Conservation (phyloP, 1,139 yeast species). For the Kodamaea fungicola region DNA sequence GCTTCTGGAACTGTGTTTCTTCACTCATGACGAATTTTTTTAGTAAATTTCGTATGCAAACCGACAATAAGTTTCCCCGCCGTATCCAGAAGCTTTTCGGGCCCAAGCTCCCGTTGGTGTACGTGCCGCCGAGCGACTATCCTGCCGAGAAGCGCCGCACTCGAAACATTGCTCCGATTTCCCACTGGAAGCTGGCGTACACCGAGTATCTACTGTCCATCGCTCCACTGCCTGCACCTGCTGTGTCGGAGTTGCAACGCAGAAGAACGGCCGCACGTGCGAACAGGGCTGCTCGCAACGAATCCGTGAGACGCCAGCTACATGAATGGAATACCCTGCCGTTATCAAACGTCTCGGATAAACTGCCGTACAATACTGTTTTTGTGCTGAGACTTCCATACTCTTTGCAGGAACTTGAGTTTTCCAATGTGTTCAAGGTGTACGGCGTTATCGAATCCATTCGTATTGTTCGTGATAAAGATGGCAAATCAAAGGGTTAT, state of each 20-base stretch:
- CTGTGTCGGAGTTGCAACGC: constrained; percentile 15
- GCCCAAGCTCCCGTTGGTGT: constrained; percentile 66
- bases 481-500: constrained; percentile 70
- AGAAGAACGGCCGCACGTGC: constrained; percentile 7
- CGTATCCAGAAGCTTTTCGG: constrained; percentile 63
- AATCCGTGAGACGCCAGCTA: constrained; percentile 36
- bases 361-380: constrained; percentile 75
- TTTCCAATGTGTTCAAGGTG: constrained; percentile 57
- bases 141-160: constrained; percentile 52
- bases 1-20: constrained; percentile 9
- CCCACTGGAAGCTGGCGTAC: constrained; percentile 32
- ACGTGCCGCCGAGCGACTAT: constrained; percentile 51
- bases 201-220: constrained; percentile 23
- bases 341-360: constrained; percentile 55
- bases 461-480: constrained; percentile 60
- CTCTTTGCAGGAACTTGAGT: constrained; percentile 61
- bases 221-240: too few species aligned
- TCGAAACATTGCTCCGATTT: constrained; percentile 49
- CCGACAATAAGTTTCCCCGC: constrained; percentile 54
- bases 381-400: constrained; percentile 75
- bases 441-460: constrained; percentile 72
- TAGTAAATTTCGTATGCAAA: constrained; percentile 6
- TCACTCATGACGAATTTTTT: constrained; percentile 5
- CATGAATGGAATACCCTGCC: constrained; percentile 32
- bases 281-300: constrained; percentile 19